Evolutionary conservation across 2,329 filamentous ascomycete genomes (phyloP).

Genomic region (Botrytis galanthina): DNA sequence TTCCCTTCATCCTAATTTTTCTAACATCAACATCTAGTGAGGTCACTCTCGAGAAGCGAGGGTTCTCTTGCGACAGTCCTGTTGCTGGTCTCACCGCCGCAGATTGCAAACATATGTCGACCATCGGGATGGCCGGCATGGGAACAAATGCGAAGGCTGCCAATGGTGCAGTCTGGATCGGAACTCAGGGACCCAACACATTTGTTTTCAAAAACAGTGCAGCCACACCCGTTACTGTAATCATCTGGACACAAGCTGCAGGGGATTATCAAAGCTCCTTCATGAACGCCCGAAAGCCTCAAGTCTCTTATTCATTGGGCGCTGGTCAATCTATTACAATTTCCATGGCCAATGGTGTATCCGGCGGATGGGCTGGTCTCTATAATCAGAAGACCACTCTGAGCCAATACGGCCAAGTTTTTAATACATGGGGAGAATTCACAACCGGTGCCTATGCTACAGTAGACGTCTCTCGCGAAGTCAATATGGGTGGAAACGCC

Average conservation of each 20-base stretch:
- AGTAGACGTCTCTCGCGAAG: slow-evolving; percentile 19
- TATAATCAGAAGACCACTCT: slow-evolving; percentile 19
- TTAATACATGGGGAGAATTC: slow-evolving; percentile 25
- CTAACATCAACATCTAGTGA: background rate
- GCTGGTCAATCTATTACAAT: slow-evolving; percentile 13
- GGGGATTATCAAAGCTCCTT: slow-evolving; percentile 18
- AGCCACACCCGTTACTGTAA: background rate
- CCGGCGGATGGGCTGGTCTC: slow-evolving; percentile 22
- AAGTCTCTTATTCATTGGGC: slow-evolving; percentile 17
- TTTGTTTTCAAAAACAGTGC: slow-evolving; percentile 20
- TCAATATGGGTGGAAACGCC: slow-evolving; percentile 22
- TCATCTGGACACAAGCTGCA: slow-evolving; percentile 15
- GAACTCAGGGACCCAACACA: slow-evolving; percentile 21
- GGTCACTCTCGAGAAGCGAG: slow-evolving; percentile 18
- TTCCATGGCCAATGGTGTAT: slow-evolving; percentile 22
- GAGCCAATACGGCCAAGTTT: slow-evolving; percentile 18
- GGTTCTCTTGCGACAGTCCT: slow-evolving; percentile 15
- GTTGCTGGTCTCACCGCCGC: slow-evolving; percentile 15
- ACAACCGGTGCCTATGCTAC: slow-evolving; percentile 22
- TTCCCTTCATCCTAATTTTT: background rate
- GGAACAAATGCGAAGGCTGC: slow-evolving; percentile 17
- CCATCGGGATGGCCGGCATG: slow-evolving; percentile 19
- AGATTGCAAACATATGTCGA: slow-evolving; percentile 22
- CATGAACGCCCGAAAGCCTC: slow-evolving; percentile 8
- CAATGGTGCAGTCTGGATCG: slow-evolving; percentile 21